Evolutionary conservation across 2,329 filamentous ascomycete species (phyloP).

Genomic region (Alternaria atra): DNA sequence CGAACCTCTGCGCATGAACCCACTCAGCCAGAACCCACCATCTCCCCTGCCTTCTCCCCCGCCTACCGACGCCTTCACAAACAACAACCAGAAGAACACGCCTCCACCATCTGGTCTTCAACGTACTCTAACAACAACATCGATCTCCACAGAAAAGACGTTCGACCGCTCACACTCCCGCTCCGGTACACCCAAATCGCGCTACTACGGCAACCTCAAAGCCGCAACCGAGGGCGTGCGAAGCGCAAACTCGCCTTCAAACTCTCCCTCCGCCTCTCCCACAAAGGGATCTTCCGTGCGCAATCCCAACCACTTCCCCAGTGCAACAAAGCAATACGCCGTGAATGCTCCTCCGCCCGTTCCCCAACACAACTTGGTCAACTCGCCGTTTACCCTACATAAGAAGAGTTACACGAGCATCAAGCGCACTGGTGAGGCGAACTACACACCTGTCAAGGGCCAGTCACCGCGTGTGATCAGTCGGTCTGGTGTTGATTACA

Average conservation of each 20-base stretch:
- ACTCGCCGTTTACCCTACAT: constrained; percentile 43
- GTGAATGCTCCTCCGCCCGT: constrained; percentile 31
- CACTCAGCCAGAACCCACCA: constrained; percentile 59
- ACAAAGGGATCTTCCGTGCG: constrained; percentile 31
- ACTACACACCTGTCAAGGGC: constrained; percentile 38
- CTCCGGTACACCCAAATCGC: constrained; percentile 51
- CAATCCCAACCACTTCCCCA: constrained; percentile 34
- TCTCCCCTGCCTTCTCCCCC: constrained; percentile 37
- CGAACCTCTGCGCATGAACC: constrained; percentile 59
- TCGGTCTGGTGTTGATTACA: constrained; percentile 58
- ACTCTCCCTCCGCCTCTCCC: constrained; percentile 36
- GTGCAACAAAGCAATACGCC: constrained; percentile 44
- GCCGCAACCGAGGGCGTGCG: constrained; percentile 53
- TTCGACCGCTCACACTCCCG: constrained; percentile 42
- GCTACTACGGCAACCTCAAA: constrained; percentile 59
- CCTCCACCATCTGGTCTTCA: constrained; percentile 22
- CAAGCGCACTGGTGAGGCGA: constrained; percentile 43
- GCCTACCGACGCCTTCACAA: constrained; percentile 23
- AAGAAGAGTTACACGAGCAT: constrained; percentile 47
- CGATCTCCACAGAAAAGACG: constrained; percentile 41
- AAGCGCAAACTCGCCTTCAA: constrained; percentile 32
- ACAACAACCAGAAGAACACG: constrained; percentile 26
- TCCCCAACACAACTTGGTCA: constrained; percentile 17
- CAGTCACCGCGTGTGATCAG: constrained; percentile 57
- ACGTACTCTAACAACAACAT: constrained; percentile 36